Base-by-base conservation (phyloP, 108 stramenopile species). In the Chaetoceros tenuissimus region DNA sequence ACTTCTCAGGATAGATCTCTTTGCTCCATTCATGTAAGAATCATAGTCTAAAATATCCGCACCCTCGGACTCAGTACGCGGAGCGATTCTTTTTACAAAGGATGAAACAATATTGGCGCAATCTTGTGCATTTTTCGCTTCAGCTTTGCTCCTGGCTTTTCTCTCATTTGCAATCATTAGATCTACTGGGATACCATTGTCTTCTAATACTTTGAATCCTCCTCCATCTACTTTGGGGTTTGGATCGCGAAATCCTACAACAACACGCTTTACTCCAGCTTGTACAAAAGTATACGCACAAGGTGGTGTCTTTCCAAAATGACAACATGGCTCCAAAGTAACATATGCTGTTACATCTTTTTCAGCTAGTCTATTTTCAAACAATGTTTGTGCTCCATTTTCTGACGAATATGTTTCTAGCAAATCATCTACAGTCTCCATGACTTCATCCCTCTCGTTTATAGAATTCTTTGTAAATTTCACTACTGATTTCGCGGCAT, bases 271-370 rank as follows among this genome's bases (percentile, higher is more conserved):
- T 1, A 87, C 75, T 17, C 82, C 77, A 7, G 92, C 83, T 17
- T 68, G 51, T 8, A 60, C 62, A 1, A 94, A 62, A 0, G 87
- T 66, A 5, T 60, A 30, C 1, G 94, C 88, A 69, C 94, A 94
- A 1, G 94, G 94, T 18, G 94, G 94, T 7, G 94, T 94, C 23
- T 73, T 60, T 3, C 94, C 94, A 28, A 59, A 62, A 55, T 94
- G 94, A 67, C 86, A 89, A 67, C 94, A 94, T 0, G 94, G 94
- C 69, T 94, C 94, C 28, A 94, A 60, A 5, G 94, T 92, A 17
- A 94, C 94, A 68, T 94, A 94, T 18, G 94, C 94, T 21, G 94
- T 94, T 48, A 82, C 72, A 23, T 69, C 49, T 16, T 34, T 48
- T 19, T 66, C 57, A 18, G 31, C 24, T 24, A 84, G 70, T 22